phyloP scores from a whole-genome alignment of 169 alveolate genomes.

The Plasmodium relictum region DNA sequence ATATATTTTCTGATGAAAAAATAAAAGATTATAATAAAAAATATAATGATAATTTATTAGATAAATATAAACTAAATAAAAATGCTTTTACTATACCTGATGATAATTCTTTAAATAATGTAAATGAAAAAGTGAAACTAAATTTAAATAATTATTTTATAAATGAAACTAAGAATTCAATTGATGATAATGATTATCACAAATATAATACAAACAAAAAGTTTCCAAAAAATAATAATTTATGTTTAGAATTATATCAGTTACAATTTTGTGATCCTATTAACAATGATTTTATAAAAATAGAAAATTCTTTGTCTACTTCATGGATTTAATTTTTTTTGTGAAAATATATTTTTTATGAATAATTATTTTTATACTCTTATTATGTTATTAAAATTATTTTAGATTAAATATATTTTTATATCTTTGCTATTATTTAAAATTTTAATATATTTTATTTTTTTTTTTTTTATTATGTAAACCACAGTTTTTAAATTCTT shows the following conservation, averaged over 20 bases:
- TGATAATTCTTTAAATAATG: background rate
- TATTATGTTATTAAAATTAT: background rate
- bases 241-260: slow-evolving; percentile 72
- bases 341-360: too few relatives aligned
- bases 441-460: background rate
- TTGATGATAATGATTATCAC: background rate
- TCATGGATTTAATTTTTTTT: slow-evolving; percentile 52
- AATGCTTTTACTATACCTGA: slow-evolving; percentile 68
- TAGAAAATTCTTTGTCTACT: slow-evolving; percentile 71
- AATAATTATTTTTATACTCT: background rate
- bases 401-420: background rate
- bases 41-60: background rate
- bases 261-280: slow-evolving; percentile 66
- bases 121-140: background rate
- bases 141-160: slow-evolving; percentile 35
- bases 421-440: background rate
- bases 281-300: slow-evolving; percentile 34
- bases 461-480: background rate
- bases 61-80: background rate
- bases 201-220: background rate
- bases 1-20: background rate
- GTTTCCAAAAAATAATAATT: slow-evolving; percentile 1
- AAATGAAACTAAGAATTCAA: background rate
- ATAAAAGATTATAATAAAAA: background rate
- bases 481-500: too few relatives aligned